A percentile compares a stretch with the other conserved stretches of the same genome.
Conservation (phyloP, 148 eudicot species). For the Hydrangea macrophylla region DNA sequence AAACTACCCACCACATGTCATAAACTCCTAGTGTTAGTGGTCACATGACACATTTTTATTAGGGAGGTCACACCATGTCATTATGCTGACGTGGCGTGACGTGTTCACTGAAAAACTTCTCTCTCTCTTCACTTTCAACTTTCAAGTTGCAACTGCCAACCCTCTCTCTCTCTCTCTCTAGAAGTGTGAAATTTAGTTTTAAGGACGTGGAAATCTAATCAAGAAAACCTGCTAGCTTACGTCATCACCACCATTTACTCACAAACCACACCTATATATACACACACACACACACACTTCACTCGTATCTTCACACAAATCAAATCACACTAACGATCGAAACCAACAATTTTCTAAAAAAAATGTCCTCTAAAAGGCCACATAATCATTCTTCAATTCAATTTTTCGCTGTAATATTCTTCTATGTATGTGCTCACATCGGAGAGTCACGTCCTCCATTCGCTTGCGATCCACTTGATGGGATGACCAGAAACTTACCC, state of each 20-base stretch:
- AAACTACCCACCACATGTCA: no score
- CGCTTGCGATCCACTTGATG: constrained; percentile 66
- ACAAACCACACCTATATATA: constrained; percentile 25
- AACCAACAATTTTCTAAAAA: no score
- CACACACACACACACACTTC: constrained; percentile 18
- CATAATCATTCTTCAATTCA: constrained; percentile 1
- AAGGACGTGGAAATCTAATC: constrained; percentile 45
- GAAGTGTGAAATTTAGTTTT: neutral
- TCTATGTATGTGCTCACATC: neutral
- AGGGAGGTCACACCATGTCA: no score
- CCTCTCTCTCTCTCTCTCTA: neutral
- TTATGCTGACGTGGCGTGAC: no score
- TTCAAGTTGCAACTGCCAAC: neutral
- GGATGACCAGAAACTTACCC: constrained; percentile 37
- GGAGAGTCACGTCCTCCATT: constrained; percentile 49
- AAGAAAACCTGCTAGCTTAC: constrained; percentile 13
- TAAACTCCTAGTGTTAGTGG: no score
- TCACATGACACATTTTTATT: no score
- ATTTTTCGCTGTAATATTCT: constrained; percentile 12
- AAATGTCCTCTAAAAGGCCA: neutral
- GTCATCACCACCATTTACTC: constrained; percentile 23
- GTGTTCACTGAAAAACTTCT: no score
- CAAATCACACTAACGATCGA: neutral
- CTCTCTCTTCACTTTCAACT: no score
- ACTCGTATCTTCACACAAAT: constrained; percentile 1